Conservation (phyloP, 1,284 basidiomycete genomes). For the Irpex sp. region DNA sequence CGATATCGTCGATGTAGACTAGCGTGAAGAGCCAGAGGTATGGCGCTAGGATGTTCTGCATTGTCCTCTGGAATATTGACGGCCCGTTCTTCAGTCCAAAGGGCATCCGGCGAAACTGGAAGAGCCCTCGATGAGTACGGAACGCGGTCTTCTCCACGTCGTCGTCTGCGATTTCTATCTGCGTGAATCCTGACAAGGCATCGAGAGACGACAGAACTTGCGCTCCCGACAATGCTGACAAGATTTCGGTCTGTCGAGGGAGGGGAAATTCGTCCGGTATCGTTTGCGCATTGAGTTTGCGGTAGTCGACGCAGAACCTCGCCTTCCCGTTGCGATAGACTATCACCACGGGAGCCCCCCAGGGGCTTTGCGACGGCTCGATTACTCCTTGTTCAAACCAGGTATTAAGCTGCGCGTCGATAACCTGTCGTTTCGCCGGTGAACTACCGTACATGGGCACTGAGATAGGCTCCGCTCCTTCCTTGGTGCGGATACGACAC, state of each 20-base stretch:
- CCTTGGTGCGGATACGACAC: not conserved
- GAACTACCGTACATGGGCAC: constrained; percentile 25
- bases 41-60: constrained; percentile 34
- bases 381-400: constrained; percentile 30
- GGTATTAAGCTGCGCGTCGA: constrained; percentile 28
- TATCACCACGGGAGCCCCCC: constrained; percentile 31
- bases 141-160: constrained; percentile 36
- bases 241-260: constrained; percentile 35
- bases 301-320: constrained; percentile 13
- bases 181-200: constrained; percentile 38
- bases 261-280: constrained; percentile 40
- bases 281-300: constrained; percentile 28
- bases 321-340: constrained; percentile 31
- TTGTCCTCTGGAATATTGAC: constrained; percentile 36
- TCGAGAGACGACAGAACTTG: constrained; percentile 34
- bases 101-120: too few relatives aligned
- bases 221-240: constrained; percentile 30
- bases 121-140: constrained; percentile 31
- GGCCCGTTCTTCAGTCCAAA: too few relatives aligned
- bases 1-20: constrained; percentile 38
- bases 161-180: constrained; percentile 29
- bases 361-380: constrained; percentile 30
- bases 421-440: constrained; percentile 28
- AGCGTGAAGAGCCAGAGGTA: constrained; percentile 37
- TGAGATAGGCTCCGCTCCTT: constrained; percentile 16